phyloP scores from a whole-genome alignment of 805 yeast genomes.

The Spathaspora gorwiae region DNA sequence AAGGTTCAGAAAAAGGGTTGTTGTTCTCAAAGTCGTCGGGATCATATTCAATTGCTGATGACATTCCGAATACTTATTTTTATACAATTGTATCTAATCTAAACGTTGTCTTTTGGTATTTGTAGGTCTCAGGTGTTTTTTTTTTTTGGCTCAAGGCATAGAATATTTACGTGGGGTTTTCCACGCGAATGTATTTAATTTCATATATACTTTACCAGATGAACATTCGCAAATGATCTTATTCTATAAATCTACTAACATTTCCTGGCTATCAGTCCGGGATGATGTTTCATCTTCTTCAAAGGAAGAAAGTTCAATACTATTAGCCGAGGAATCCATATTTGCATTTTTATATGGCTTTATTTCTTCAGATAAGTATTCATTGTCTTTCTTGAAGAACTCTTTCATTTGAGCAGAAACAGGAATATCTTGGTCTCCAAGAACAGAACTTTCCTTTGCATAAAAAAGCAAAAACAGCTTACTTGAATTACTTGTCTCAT shows the following conservation, averaged over 20 bases:
- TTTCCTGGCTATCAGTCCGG: not conserved
- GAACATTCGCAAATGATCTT: too few species aligned
- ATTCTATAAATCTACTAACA: not conserved
- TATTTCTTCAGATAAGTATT: conserved; percentile 1
- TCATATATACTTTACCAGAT: too few species aligned
- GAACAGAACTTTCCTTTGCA: conserved; percentile 11
- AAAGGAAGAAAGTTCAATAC: not conserved
- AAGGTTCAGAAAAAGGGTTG: conserved; percentile 37
- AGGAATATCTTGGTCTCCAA: conserved; percentile 1
- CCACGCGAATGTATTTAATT: too few species aligned
- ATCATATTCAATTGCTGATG: not conserved
- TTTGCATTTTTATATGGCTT: not conserved
- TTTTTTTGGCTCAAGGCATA: too few species aligned
- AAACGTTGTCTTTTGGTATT: too few species aligned
- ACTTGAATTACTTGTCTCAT: conserved; percentile 9
- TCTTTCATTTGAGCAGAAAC: conserved; percentile 9
- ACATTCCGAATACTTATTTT: not conserved
- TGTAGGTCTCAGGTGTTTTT: too few species aligned
- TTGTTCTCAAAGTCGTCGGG: conserved; percentile 44
- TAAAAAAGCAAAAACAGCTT: conserved; percentile 16
- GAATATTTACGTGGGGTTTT: too few species aligned
- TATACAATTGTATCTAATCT: too few species aligned
- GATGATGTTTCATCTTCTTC: conserved; percentile 3
- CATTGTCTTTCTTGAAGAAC: conserved; percentile 17
- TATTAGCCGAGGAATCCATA: not conserved